Evolutionary conservation across 1,284 basidiomycete species (phyloP), one percentile per base, ranked within the genome.

Genomic region (Pholiota adiposa): DNA sequence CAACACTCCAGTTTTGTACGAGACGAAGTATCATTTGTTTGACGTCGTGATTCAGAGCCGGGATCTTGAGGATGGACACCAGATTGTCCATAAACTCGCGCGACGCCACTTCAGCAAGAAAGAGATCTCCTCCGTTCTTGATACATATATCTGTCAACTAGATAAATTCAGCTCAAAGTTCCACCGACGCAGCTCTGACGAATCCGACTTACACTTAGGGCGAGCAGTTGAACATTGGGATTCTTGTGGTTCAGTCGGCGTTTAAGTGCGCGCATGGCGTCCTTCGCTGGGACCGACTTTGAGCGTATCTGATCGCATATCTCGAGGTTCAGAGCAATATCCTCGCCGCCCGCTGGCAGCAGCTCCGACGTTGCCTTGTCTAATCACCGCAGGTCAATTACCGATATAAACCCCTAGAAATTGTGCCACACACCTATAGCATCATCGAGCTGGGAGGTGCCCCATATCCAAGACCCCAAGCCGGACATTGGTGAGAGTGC

Each of bases 81-180:
- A 96, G 83, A 66, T 95, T 94, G 74, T 98, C 96, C 76, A 97
- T 90, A 72, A 98, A 97, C 72, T 97, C 96, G 61, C 92, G 84
- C 12, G 93, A 94, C 2, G 91, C 88, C 51, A 97, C 77, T 71
- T 96, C 94, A 2, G 75, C 75, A 48, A 99, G 79, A 70, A 99
- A 99, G 57, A 89, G 87, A 66, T 98, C 95, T 0, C 97, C 97
- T 9, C 95, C 95, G 70, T 99, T 99, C 88, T 99, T 99, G 76
- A 99, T 87, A 69, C 95, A 97, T 11, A 91, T 84, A 76, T 99
- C 97, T 53, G 93, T 89, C 52, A 98, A 80, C 93, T 96, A 56
- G 19, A 54, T 51, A 46, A 34, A 40, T 33, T 50, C 18, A 59
- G 23, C n/a, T 36, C 31, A 6, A 18, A 2, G 19, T 25, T 25